Evolutionary conservation across 495 filamentous ascomycete genomes (phyloP).

Genomic region (Lindgomyces ingoldianus): DNA sequence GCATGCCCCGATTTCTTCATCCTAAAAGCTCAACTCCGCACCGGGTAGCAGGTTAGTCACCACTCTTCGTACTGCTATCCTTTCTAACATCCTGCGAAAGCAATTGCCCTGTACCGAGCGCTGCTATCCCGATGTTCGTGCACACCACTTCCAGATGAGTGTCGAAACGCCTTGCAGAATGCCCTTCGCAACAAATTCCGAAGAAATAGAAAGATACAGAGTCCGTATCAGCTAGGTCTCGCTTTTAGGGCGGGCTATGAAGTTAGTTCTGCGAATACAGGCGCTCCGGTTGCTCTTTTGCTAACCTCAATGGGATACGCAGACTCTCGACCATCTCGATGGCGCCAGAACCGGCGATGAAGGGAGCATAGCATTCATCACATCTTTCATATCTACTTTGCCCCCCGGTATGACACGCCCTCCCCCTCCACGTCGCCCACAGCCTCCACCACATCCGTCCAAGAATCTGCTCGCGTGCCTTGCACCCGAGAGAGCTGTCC

Average conservation of each 20-base stretch:
- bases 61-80: neutral
- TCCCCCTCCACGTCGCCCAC: neutral
- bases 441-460: neutral
- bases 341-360: slow-evolving; percentile 34
- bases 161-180: slow-evolving; percentile 48
- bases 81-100: slow-evolving; percentile 46
- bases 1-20: slow-evolving; percentile 35
- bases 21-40: slow-evolving; percentile 29
- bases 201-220: slow-evolving; percentile 55
- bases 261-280: slow-evolving; percentile 45
- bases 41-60: slow-evolving; percentile 29
- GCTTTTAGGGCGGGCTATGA: slow-evolving; percentile 62
- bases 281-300: neutral
- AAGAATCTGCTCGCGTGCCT: slow-evolving; percentile 31
- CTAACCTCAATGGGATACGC: slow-evolving; percentile 30
- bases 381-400: slow-evolving; percentile 27
- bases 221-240: slow-evolving; percentile 38
- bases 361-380: slow-evolving; percentile 29
- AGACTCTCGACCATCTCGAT: slow-evolving; percentile 45
- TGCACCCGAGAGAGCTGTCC: slow-evolving; percentile 45
- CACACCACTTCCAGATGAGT: slow-evolving; percentile 49
- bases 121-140: slow-evolving; percentile 62
- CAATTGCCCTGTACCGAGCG: slow-evolving; percentile 71
- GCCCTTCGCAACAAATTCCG: slow-evolving; percentile 60
- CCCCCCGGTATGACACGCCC: slow-evolving; percentile 28